Evolutionary conservation across 2,329 filamentous ascomycete species (phyloP).

Genomic region (Sclerotinia nivalis): DNA sequence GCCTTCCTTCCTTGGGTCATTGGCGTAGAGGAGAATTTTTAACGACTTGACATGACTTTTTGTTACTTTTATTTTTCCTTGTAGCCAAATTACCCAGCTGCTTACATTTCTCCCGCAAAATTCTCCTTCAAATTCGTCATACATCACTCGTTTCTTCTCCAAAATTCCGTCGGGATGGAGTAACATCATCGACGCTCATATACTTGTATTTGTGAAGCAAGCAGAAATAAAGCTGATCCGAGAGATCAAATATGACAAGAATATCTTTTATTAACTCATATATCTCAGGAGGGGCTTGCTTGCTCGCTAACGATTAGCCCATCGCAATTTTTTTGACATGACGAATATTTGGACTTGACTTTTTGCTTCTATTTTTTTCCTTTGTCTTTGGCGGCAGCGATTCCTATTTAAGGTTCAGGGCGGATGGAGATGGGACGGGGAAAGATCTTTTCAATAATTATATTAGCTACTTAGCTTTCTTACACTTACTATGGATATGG

Average conservation of each 20-base stretch:
- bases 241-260: background rate
- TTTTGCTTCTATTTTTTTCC: background rate
- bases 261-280: background rate
- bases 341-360: background rate
- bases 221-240: background rate
- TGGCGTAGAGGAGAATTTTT: slow-evolving; percentile 1
- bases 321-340: background rate
- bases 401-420: background rate
- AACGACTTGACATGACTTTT: slow-evolving; percentile 18
- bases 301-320: background rate
- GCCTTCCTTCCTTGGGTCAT: slow-evolving; percentile 1
- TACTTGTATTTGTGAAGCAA: slow-evolving; percentile 7
- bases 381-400: background rate
- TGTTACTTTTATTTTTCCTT: background rate
- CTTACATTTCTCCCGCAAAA: background rate
- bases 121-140: background rate
- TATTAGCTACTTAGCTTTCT: slow-evolving; percentile 19
- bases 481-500: slow-evolving; percentile 17
- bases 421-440: background rate
- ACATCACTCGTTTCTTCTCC: background rate
- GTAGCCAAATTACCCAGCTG: background rate
- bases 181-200: background rate
- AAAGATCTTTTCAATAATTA: slow-evolving; percentile 18
- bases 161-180: background rate
- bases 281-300: background rate